Conservation (phyloP, 2,329 filamentous ascomycete species). For the Tolypocladium nubicola region DNA sequence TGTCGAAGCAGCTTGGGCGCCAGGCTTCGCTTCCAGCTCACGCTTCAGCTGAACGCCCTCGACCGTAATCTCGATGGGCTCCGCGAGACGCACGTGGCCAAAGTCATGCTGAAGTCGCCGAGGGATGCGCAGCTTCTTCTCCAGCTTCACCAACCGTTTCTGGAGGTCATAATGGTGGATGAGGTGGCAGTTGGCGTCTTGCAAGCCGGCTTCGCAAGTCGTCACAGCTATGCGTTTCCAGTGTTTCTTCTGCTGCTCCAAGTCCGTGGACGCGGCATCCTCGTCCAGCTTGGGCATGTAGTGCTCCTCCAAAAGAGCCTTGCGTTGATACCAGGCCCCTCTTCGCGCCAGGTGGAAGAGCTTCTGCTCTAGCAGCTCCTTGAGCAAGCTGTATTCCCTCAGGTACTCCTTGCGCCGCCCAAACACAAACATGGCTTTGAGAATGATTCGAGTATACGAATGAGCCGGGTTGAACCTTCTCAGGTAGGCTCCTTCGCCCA, state of each 20-base stretch:
- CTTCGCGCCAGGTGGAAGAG: conserved; percentile 79
- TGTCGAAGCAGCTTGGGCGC: conserved; percentile 35
- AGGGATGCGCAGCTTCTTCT: conserved; percentile 71
- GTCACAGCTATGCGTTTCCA: conserved; percentile 68
- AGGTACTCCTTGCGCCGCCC: conserved; percentile 73
- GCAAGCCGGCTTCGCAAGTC: conserved; percentile 79
- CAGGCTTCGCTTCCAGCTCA: conserved; percentile 32
- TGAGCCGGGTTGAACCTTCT: conserved; percentile 84
- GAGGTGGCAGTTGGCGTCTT: conserved; percentile 81
- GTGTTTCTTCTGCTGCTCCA: conserved; percentile 57
- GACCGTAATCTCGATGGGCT: conserved; percentile 64
- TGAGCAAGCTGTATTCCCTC: conserved; percentile 64
- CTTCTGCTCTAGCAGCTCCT: conserved; percentile 65
- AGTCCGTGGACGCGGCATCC: conserved; percentile 21
- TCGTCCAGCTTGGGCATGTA: conserved; percentile 66
- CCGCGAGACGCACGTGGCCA: conserved; percentile 67
- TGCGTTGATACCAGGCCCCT: conserved; percentile 91
- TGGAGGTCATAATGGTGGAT: conserved; percentile 93
- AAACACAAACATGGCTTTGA: conserved; percentile 73
- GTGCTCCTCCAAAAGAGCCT: conserved; percentile 87
- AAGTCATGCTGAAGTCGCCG: conserved; percentile 90
- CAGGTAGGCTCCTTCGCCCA: conserved; percentile 78
- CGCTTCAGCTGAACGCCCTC: conserved; percentile 69
- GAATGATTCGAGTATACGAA: conserved; percentile 85
- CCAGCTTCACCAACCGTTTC: conserved; percentile 85